A percentile compares a stretch with the other conserved stretches of the same genome.
phyloP scores from a whole-genome alignment of 108 stramenopile species.

The Cyclostephanos invisitatus region DNA sequence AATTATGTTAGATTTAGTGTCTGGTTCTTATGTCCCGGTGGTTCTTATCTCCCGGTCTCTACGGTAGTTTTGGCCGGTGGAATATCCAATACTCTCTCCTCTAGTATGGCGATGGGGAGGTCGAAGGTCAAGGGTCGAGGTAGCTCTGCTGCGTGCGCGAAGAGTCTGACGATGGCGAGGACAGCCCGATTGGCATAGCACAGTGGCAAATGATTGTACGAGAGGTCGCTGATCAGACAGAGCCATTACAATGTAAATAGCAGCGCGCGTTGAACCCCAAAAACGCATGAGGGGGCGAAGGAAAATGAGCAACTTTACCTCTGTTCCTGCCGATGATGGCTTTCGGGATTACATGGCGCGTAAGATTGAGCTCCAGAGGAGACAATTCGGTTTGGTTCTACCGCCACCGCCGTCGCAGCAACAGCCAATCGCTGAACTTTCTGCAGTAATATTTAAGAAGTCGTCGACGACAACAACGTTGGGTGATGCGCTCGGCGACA shows the following conservation, averaged over 20 bases:
- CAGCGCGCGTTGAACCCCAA: neutral
- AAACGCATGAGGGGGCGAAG: neutral
- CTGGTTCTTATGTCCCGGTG: too few relatives aligned
- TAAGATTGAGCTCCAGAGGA: conserved; percentile 78
- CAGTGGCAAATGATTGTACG: neutral
- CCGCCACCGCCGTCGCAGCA: conserved; percentile 53
- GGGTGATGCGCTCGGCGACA: neutral
- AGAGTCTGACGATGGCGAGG: too few relatives aligned
- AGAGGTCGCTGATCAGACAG: neutral
- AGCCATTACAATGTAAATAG: neutral
- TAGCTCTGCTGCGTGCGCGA: too few relatives aligned
- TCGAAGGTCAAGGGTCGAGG: too few relatives aligned
- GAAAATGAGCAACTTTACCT: conserved; percentile 22
- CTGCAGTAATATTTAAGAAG: neutral
- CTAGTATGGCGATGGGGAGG: too few relatives aligned
- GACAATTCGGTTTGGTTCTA: conserved; percentile 69
- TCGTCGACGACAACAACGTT: neutral
- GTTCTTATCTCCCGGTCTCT: too few relatives aligned
- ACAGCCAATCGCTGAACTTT: neutral
- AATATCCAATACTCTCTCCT: too few relatives aligned
- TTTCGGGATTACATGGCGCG: conserved; percentile 84
- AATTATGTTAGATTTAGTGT: too few relatives aligned
- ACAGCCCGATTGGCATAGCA: too few relatives aligned
- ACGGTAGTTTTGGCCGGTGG: too few relatives aligned
- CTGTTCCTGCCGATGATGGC: conserved; percentile 57